These are phyloP conservation scores for Sarocladiaceae sp. DNA, from an alignment of 2,329 filamentous ascomycete species.

Conservation along the genomic window DNA sequence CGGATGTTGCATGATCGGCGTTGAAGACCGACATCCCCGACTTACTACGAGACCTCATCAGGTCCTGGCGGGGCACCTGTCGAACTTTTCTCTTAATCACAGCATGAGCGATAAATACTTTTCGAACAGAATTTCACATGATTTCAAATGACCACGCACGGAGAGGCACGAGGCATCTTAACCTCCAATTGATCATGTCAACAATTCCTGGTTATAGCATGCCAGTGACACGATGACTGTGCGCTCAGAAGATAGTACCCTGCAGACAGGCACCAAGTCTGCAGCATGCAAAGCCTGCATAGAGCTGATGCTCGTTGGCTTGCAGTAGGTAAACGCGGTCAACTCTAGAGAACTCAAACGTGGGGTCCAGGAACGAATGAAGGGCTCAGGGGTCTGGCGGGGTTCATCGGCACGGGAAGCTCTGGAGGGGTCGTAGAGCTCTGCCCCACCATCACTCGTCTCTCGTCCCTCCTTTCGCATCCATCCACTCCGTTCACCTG, in stretches of 20 bases:
- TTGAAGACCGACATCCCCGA: no score
- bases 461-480: not conserved
- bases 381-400: not conserved
- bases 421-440: not conserved
- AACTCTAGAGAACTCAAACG: no score
- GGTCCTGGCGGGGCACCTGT: not conserved
- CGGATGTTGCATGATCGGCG: constrained; percentile 18
- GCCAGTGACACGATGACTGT: no score
- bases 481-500: not conserved
- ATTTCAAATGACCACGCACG: not conserved
- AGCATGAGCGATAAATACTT: not conserved
- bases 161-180: not conserved
- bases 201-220: no score
- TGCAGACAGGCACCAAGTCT: no score
- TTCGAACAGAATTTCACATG: no score
- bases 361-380: not conserved
- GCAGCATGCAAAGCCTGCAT: no score
- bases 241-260: no score
- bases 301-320: no score
- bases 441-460: constrained; percentile 3
- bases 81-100: not conserved
- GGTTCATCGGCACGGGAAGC: not conserved
- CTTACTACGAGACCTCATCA: no score
- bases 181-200: no score
- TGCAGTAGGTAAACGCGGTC: no score